Conservation (phyloP, 441 rosid species). For the Eutrema salsugineum region DNA sequence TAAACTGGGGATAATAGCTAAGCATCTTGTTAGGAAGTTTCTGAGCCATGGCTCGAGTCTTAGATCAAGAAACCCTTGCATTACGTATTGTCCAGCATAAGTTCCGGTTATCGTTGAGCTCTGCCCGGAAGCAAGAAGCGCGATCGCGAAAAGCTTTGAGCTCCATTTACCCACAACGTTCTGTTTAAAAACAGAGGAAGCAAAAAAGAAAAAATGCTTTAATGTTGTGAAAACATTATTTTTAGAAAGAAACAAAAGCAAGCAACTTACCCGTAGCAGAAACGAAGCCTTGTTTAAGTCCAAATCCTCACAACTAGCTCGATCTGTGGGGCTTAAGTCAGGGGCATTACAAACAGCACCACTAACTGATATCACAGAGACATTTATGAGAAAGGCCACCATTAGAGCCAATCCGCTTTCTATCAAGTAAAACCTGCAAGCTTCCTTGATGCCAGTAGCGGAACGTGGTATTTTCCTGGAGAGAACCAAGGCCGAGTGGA, state of each 20-base stretch:
- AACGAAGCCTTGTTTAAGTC: slow-evolving; percentile 93
- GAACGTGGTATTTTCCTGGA: slow-evolving; percentile 91
- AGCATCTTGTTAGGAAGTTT: slow-evolving; percentile 75
- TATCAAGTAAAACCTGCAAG: slow-evolving; percentile 83
- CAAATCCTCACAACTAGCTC: slow-evolving; percentile 66
- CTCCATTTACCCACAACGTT: slow-evolving; percentile 92
- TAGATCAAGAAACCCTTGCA: slow-evolving; percentile 94
- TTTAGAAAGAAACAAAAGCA: background rate
- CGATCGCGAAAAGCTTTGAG: slow-evolving; percentile 78
- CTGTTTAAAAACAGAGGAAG: slow-evolving; percentile 37
- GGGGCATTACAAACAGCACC: slow-evolving; percentile 84
- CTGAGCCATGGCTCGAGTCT: slow-evolving; percentile 78
- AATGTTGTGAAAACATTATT: background rate
- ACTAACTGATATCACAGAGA: slow-evolving; percentile 77
- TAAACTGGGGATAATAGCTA: slow-evolving; percentile 91
- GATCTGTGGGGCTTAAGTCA: slow-evolving; percentile 54
- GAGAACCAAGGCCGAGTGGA: slow-evolving; percentile 95
- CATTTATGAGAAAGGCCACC: slow-evolving; percentile 87
- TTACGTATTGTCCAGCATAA: slow-evolving; percentile 93
- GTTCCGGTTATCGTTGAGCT: slow-evolving; percentile 99
- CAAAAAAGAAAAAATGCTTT: background rate
- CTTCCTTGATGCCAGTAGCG: slow-evolving; percentile 80
- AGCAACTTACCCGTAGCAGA: slow-evolving; percentile 58
- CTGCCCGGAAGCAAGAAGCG: slow-evolving; percentile 90
- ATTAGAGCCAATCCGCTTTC: slow-evolving; percentile 90